Evolutionary conservation across 2,329 filamentous ascomycete species (phyloP), one percentile per base, ranked within the genome.

Genomic region (Blastomyces gilchristii): DNA sequence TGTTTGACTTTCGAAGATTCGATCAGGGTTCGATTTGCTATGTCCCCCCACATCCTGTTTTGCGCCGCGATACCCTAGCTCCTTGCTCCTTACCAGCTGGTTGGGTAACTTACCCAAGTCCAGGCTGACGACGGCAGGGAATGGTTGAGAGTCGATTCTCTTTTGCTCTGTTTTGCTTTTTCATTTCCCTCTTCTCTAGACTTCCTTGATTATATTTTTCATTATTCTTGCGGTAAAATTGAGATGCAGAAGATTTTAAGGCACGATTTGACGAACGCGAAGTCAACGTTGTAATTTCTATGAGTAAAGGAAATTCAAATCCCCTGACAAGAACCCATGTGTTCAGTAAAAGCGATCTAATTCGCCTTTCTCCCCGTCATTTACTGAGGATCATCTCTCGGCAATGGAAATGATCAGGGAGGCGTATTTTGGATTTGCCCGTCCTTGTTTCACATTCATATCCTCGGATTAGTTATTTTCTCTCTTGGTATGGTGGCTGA

Each of bases 11-110:
- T 45, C 18, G 41, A 58, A 58, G 25, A n/a, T 59, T 49, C 41
- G 57, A 59, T 58, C 41, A n/a, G 28, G 39, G 43, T 59, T 47
- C 57, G 57, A 34, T 49, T 31, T 34, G 9, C 34, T 31, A 7
- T 59, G n/a, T 41, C 57, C 57, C 57, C 57, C 47, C 57, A 49
- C 41, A 18, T 18, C 18, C 37, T 39, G 37, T 39, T 59, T 59
- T 49, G 57, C 34, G 25, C 39, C 43, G 41, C 31, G 43, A 14
- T 18, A 31, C 22, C 41, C 6, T 47, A 49, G 41, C 25, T 31
- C 12, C 41, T 34, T 49, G 22, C 57, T 59, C 41, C 5, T 59
- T 59, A 59, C 57, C 57, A 34, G 41, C 57, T 49, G 57, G 57
- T 49, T 49, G 57, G 57, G 41, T 59, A 22, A 22, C n/a, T 22